Conservation (phyloP, 2,329 filamentous ascomycete species). For the Botrytis tulipae region DNA sequence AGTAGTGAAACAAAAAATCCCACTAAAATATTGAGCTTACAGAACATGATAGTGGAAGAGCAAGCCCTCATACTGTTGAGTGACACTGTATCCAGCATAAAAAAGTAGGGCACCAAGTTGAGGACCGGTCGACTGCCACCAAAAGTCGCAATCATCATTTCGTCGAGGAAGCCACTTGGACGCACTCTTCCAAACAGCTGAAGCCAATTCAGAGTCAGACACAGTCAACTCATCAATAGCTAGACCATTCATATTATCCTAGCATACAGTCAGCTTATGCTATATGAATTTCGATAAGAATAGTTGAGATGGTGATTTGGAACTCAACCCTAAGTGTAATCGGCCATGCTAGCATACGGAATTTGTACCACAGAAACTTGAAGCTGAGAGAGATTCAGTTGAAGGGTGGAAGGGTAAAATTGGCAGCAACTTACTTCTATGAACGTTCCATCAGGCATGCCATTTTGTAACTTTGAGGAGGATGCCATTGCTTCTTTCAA, state of each 20-base stretch:
- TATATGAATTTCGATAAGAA: not conserved
- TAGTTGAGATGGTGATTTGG: not conserved
- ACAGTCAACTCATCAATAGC: not conserved
- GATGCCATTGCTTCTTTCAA: not conserved
- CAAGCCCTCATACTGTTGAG: not conserved
- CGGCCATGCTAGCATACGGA: not conserved
- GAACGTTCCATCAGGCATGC: not conserved
- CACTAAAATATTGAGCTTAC: not conserved
- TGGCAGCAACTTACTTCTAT: not conserved
- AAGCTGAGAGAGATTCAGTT: not conserved
- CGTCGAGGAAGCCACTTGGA: not conserved
- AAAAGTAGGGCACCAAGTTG: not conserved
- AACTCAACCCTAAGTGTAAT: not conserved
- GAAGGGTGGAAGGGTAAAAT: not conserved
- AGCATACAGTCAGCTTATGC: not conserved
- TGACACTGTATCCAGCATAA: not conserved
- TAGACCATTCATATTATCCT: not conserved
- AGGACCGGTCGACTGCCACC: conserved; percentile 3
- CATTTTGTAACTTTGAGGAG: not conserved
- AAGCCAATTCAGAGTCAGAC: not conserved
- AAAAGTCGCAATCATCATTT: not conserved
- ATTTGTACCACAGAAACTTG: not conserved
- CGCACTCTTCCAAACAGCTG: not conserved
- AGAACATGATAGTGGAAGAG: conserved; percentile 1
- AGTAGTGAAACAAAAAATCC: not conserved